Conservation (phyloP, 495 filamentous ascomycete species). For the Diplogelasinospora grovesii region DNA sequence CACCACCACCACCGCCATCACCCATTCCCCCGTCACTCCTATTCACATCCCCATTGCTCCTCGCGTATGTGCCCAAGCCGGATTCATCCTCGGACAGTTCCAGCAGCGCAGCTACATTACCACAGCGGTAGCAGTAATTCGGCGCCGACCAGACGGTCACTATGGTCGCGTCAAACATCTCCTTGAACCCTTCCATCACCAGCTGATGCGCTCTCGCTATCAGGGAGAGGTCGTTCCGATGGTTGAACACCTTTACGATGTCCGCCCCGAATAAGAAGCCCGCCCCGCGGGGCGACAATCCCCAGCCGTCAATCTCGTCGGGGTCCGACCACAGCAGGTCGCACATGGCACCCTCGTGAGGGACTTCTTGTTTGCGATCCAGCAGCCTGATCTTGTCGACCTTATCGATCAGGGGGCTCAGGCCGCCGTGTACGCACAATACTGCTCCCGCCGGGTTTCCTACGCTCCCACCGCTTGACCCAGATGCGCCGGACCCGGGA, state of each 20-base stretch:
- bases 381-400: conserved; percentile 95
- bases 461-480: conserved; percentile 55
- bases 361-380: conserved; percentile 96
- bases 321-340: conserved; percentile 97
- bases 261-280: conserved; percentile 95
- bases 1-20: conserved; percentile 8
- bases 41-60: conserved; percentile 74
- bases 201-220: conserved; percentile 95
- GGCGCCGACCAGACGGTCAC: conserved; percentile 97
- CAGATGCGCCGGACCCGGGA: conserved; percentile 71
- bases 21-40: conserved; percentile 36
- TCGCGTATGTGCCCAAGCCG: conserved; percentile 64
- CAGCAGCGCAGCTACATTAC: conserved; percentile 91
- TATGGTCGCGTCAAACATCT: conserved; percentile 93
- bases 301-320: conserved; percentile 98
- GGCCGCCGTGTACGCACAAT: conserved; percentile 89
- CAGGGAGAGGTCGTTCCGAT: conserved; percentile 81
- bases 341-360: conserved; percentile 98
- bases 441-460: conserved; percentile 72
- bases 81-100: conserved; percentile 83
- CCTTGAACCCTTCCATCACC: conserved; percentile 99
- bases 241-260: conserved; percentile 94
- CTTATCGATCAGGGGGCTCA: conserved; percentile 84
- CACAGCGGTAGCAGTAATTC: conserved; percentile 97
- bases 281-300: conserved; percentile 85